Conservation (phyloP, 805 yeast species). For the Starmerella sp. region DNA sequence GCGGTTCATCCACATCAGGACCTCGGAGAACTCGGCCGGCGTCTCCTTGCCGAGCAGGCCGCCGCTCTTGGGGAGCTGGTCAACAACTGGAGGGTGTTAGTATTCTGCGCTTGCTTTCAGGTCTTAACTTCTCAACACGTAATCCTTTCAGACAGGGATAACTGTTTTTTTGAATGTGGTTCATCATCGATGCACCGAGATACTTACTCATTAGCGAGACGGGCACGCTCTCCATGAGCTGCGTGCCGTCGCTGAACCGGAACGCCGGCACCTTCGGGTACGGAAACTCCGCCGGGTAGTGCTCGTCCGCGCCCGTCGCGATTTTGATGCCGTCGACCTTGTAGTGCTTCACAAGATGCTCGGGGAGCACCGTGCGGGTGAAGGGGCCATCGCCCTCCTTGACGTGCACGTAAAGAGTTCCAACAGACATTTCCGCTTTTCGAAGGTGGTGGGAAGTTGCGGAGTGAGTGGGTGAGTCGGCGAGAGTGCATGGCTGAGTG, state of each 20-base stretch:
- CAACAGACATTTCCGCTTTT: slow-evolving; percentile 13
- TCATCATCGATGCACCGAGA: slow-evolving; percentile 25
- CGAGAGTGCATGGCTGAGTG: not conserved
- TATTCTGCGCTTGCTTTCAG: slow-evolving; percentile 18
- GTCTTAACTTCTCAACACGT: slow-evolving; percentile 24
- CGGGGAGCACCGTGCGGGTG: slow-evolving; percentile 20
- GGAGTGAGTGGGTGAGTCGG: not conserved
- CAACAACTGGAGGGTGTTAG: slow-evolving; percentile 19
- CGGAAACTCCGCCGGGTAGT: slow-evolving; percentile 37
- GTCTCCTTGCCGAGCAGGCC: slow-evolving; percentile 49
- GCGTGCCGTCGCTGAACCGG: slow-evolving; percentile 44
- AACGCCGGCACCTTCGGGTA: slow-evolving; percentile 15
- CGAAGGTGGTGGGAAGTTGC: not conserved
- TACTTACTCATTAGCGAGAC: slow-evolving; percentile 42
- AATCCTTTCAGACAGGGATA: slow-evolving; percentile 35
- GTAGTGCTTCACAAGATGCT: slow-evolving; percentile 38
- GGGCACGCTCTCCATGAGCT: slow-evolving; percentile 54
- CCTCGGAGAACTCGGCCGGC: slow-evolving; percentile 35
- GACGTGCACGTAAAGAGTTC: slow-evolving; percentile 17
- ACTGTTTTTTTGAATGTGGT: slow-evolving; percentile 27
- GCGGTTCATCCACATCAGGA: slow-evolving; percentile 70
- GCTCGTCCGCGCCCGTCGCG: slow-evolving; percentile 32
- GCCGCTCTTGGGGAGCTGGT: slow-evolving; percentile 26
- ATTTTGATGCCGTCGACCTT: slow-evolving; percentile 44
- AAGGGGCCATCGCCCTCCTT: slow-evolving; percentile 20